phyloP scores from a whole-genome alignment of 495 filamentous ascomycete species.

The Aeminium ludgeri region DNA sequence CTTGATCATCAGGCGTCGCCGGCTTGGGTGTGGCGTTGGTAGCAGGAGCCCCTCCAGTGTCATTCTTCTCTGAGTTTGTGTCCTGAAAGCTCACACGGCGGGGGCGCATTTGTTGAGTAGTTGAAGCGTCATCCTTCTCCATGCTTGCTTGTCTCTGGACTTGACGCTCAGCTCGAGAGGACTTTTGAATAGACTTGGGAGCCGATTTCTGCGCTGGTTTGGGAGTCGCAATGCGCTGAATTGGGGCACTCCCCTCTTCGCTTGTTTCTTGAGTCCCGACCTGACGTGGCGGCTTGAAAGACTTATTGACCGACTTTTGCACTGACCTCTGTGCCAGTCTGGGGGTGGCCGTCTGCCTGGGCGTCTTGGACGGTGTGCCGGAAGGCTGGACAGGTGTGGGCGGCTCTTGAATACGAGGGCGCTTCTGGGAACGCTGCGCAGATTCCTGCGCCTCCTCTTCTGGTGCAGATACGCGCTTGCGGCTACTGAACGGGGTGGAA shows the following conservation, averaged over 20 bases:
- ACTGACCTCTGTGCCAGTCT: neutral
- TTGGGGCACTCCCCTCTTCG: neutral
- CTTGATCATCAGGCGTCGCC: neutral
- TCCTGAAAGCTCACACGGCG: neutral
- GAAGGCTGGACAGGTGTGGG: no score
- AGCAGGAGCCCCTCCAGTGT: neutral
- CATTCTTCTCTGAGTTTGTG: neutral
- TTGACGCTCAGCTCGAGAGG: neutral
- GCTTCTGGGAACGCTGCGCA: neutral
- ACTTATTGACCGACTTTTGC: neutral
- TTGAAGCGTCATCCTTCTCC: no score
- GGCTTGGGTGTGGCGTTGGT: neutral
- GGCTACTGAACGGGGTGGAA: neutral
- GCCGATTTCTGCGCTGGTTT: neutral
- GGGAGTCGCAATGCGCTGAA: neutral
- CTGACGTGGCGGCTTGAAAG: neutral
- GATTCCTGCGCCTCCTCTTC: neutral
- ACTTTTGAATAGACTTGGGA: neutral
- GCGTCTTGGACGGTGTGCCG: no score
- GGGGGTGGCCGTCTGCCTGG: neutral
- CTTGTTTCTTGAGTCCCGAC: neutral
- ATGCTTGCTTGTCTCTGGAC: no score
- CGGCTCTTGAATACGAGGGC: neutral
- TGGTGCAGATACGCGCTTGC: constrained; percentile 1
- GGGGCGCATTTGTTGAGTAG: neutral